phyloP scores from a whole-genome alignment of 2,329 filamentous ascomycete species.

The Stromatinia cepivora region DNA sequence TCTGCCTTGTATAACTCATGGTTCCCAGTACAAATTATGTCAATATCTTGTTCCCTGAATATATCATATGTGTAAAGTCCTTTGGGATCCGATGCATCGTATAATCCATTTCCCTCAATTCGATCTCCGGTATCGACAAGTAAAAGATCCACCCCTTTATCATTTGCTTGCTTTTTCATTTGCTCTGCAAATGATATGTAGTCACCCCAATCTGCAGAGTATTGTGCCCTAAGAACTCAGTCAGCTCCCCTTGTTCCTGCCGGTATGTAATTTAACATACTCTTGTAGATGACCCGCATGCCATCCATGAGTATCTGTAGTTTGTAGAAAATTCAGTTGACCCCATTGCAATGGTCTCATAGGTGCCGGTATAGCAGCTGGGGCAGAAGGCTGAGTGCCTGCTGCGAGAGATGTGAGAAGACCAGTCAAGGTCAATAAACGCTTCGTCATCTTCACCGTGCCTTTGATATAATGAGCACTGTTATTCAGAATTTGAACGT shows the following conservation, averaged over 20 bases:
- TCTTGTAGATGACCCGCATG: slow-evolving; percentile 90
- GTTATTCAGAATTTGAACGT: not conserved
- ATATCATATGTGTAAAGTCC: slow-evolving; percentile 89
- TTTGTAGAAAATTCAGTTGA: slow-evolving; percentile 96
- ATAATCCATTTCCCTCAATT: slow-evolving; percentile 91
- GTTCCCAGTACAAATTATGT: slow-evolving; percentile 85
- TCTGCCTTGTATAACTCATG: slow-evolving; percentile 88
- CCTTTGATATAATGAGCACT: not conserved
- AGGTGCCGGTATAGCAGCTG: slow-evolving; percentile 74
- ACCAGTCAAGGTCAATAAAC: slow-evolving; percentile 29
- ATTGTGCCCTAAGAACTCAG: slow-evolving; percentile 64
- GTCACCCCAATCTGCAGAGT: slow-evolving; percentile 96
- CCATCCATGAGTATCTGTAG: slow-evolving; percentile 96
- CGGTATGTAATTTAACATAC: slow-evolving; percentile 47
- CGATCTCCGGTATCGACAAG: slow-evolving; percentile 94
- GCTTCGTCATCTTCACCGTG: slow-evolving; percentile 26
- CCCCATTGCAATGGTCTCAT: slow-evolving; percentile 86
- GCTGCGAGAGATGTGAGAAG: slow-evolving; percentile 31
- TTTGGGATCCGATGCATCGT: slow-evolving; percentile 85
- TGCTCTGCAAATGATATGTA: slow-evolving; percentile 91
- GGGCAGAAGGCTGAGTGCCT: slow-evolving; percentile 75
- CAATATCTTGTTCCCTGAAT: slow-evolving; percentile 76
- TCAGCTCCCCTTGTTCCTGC: slow-evolving; percentile 25
- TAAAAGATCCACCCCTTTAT: slow-evolving; percentile 78
- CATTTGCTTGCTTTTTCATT: slow-evolving; percentile 76